These are phyloP conservation scores for Phytophthora pseudosyringae DNA, from an alignment of 352 stramenopile species.

Conservation along the genomic window DNA sequence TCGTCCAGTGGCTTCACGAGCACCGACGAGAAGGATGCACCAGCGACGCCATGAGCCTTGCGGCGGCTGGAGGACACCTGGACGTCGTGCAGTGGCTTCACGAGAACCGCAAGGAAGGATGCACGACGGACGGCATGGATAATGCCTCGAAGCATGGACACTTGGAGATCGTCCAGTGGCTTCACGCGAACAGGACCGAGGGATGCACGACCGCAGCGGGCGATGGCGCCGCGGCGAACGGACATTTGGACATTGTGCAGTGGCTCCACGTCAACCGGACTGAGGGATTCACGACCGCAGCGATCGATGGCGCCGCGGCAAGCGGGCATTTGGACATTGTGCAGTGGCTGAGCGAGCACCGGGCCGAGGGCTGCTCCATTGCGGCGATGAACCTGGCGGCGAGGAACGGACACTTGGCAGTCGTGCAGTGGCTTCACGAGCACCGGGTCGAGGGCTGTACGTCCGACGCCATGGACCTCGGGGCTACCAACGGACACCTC, in stretches of 20 bases:
- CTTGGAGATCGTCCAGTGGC: conserved; percentile 27
- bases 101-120: conserved; percentile 24
- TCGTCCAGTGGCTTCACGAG: conserved; percentile 41
- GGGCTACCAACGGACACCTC: conserved; percentile 43
- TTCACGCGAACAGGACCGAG: conserved; percentile 28
- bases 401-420: conserved; percentile 25
- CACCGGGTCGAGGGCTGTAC: conserved; percentile 27
- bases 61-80: conserved; percentile 27
- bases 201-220: conserved; percentile 36
- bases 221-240: conserved; percentile 35
- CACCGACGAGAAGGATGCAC: conserved; percentile 28
- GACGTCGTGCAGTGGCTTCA: conserved; percentile 30
- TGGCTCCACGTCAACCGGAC: conserved; percentile 26
- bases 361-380: conserved; percentile 15
- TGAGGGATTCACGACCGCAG: conserved; percentile 28
- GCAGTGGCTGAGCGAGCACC: conserved; percentile 21
- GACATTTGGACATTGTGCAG: conserved; percentile 18
- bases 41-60: conserved; percentile 30
- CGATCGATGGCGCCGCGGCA: conserved; percentile 30
- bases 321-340: conserved; percentile 24
- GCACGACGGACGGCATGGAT: conserved; percentile 29
- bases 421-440: conserved; percentile 27
- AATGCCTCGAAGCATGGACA: conserved; percentile 29
- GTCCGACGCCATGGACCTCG: conserved; percentile 31
- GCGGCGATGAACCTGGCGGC: conserved; percentile 35